Conservation (phyloP, 768 basidiomycete species). For the Trametes cubensis region DNA sequence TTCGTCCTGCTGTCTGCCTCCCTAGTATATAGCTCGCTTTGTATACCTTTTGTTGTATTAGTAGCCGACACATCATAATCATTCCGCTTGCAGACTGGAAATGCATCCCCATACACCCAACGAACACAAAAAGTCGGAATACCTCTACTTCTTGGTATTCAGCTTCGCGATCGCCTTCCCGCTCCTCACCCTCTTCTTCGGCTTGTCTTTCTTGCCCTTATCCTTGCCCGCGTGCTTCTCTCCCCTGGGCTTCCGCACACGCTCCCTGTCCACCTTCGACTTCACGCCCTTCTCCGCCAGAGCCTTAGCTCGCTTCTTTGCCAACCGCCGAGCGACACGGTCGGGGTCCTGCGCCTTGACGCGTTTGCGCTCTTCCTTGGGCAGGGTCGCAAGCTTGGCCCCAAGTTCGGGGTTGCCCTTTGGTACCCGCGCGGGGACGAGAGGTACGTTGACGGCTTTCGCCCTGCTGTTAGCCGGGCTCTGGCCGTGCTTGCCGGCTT, state of each 20-base stretch:
- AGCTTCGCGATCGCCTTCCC: slow-evolving; percentile 54
- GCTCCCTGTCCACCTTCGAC: slow-evolving; percentile 44
- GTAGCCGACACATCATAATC: slow-evolving; percentile 10
- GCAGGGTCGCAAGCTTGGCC: slow-evolving; percentile 70
- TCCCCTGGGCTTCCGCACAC: slow-evolving; percentile 47
- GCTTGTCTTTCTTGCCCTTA: slow-evolving; percentile 35
- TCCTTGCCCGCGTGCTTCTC: slow-evolving; percentile 35
- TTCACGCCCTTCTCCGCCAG: slow-evolving; percentile 47
- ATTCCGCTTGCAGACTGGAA: background rate
- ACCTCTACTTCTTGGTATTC: slow-evolving; percentile 58
- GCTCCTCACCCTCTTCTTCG: slow-evolving; percentile 53
- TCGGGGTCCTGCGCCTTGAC: slow-evolving; percentile 79
- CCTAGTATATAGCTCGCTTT: slow-evolving; percentile 8
- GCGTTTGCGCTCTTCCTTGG: slow-evolving; percentile 85
- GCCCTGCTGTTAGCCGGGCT: background rate
- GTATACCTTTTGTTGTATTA: slow-evolving; percentile 28
- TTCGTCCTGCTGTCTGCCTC: slow-evolving; percentile 1
- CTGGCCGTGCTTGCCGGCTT: background rate
- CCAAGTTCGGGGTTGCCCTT: slow-evolving; percentile 87
- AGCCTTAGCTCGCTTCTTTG: slow-evolving; percentile 84
- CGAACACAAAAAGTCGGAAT: background rate
- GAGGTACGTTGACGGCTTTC: slow-evolving; percentile 2
- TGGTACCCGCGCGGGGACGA: slow-evolving; percentile 43
- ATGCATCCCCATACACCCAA: background rate
- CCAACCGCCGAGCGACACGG: slow-evolving; percentile 79